Evolutionary conservation across 1,284 basidiomycete species (phyloP).

Genomic region (Jaminaea rosea): DNA sequence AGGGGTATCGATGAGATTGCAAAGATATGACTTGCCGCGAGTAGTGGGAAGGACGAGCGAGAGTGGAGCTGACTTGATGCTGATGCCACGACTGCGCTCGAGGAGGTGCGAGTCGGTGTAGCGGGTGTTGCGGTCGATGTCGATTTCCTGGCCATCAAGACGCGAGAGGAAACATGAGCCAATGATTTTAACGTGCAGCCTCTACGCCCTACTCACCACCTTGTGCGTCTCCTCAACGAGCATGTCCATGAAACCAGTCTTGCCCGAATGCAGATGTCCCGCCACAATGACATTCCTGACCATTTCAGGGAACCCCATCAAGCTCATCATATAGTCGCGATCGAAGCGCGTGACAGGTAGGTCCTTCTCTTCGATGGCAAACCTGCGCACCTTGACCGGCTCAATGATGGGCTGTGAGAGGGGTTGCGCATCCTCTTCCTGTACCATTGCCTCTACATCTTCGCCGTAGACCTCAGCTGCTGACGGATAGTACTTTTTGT

Average conservation of each 20-base stretch:
- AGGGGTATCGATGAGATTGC: constrained; percentile 93
- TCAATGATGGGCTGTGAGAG: constrained; percentile 90
- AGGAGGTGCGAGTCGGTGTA: constrained; percentile 94
- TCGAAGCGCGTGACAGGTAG: constrained; percentile 37
- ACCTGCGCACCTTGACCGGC: constrained; percentile 84
- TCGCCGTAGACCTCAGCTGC: constrained; percentile 85
- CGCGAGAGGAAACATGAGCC: no score
- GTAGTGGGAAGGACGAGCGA: constrained; percentile 82
- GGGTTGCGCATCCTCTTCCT: constrained; percentile 95
- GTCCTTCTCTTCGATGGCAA: constrained; percentile 56
- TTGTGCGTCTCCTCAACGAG: constrained; percentile 94
- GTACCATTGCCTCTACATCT: constrained; percentile 90
- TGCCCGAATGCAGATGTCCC: constrained; percentile 94
- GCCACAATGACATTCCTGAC: constrained; percentile 55
- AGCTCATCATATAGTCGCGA: constrained; percentile 75
- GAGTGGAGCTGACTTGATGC: constrained; percentile 94
- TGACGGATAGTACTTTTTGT: constrained; percentile 95
- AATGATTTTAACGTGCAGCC: no score
- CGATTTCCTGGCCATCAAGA: no score
- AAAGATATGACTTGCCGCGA: constrained; percentile 78
- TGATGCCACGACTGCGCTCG: constrained; percentile 78
- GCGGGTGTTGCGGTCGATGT: constrained; percentile 55
- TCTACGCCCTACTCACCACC: no score
- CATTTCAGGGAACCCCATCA: constrained; percentile 87
- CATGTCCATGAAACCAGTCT: constrained; percentile 94